phyloP scores from a whole-genome alignment of 2,329 filamentous ascomycete genomes.

The Verticillium alfalfae region DNA sequence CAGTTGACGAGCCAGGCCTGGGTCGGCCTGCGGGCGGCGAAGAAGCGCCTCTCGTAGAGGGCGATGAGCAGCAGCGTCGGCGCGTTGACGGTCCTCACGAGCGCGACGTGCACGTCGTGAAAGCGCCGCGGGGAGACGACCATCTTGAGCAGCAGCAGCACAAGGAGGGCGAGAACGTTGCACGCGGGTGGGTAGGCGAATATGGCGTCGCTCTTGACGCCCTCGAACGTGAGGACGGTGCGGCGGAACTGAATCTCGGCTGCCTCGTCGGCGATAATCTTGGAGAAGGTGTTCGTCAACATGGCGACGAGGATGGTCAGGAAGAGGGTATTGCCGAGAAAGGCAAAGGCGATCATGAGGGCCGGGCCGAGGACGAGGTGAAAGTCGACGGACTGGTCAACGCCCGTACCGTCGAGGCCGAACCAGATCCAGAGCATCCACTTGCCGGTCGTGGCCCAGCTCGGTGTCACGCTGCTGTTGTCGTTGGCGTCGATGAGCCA shows the following conservation, averaged over 20 bases:
- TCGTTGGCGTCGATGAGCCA: slow-evolving; percentile 68
- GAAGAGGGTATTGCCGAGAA: slow-evolving; percentile 82
- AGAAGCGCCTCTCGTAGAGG: slow-evolving; percentile 61
- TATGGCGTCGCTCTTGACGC: slow-evolving; percentile 77
- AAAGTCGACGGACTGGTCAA: slow-evolving; percentile 59
- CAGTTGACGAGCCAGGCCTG: slow-evolving; percentile 9
- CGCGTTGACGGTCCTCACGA: slow-evolving; percentile 68
- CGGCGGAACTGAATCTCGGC: slow-evolving; percentile 79
- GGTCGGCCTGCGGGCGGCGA: slow-evolving; percentile 45
- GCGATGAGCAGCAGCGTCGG: slow-evolving; percentile 69
- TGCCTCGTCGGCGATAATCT: slow-evolving; percentile 68
- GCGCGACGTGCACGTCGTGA: slow-evolving; percentile 80
- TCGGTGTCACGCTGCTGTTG: slow-evolving; percentile 1
- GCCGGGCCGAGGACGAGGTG: slow-evolving; percentile 72
- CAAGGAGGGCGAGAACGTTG: slow-evolving; percentile 70
- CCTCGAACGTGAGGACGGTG: slow-evolving; percentile 77
- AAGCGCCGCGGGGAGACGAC: slow-evolving; percentile 79
- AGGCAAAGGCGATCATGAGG: slow-evolving; percentile 79
- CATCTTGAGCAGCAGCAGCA: slow-evolving; percentile 73
- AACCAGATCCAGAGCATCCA: slow-evolving; percentile 97
- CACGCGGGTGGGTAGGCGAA: slow-evolving; percentile 81
- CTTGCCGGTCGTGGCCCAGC: slow-evolving; percentile 62
- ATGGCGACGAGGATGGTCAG: slow-evolving; percentile 86
- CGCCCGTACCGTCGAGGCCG: slow-evolving; percentile 68
- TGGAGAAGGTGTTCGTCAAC: slow-evolving; percentile 78